A percentile compares a stretch with the other conserved stretches of the same genome.
phyloP scores from a whole-genome alignment of 768 basidiomycete genomes.

The Calocybe gangraenosa region DNA sequence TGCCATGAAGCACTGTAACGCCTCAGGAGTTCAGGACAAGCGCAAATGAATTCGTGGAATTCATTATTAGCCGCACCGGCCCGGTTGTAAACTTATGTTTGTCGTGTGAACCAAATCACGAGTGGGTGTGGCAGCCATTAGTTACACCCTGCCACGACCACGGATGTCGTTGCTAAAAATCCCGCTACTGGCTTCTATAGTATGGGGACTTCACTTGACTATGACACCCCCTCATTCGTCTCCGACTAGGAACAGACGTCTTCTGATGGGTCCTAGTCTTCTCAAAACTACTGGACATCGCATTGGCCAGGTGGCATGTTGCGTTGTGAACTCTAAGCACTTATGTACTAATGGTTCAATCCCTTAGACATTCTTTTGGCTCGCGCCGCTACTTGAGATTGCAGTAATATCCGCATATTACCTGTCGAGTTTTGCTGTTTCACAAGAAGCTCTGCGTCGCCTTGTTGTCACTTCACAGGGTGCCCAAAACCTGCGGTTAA shows the following conservation, averaged over 20 bases:
- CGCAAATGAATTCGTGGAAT: background rate
- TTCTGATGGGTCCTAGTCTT: conserved; percentile 20
- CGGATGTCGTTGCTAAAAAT: conserved; percentile 13
- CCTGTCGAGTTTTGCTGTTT: conserved; percentile 4
- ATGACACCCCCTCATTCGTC: conserved; percentile 25
- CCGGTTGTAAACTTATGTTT: background rate
- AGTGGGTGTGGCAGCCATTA: background rate
- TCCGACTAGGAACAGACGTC: conserved; percentile 17
- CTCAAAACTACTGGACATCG: conserved; percentile 7
- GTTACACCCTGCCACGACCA: background rate
- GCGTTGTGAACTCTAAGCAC: background rate
- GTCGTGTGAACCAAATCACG: background rate
- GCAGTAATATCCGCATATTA: conserved; percentile 13
- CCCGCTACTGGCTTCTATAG: conserved; percentile 20
- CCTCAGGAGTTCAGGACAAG: background rate
- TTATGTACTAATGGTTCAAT: background rate
- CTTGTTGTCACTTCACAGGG: conserved; percentile 7
- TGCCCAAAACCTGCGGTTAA: conserved; percentile 3
- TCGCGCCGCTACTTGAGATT: conserved; percentile 17
- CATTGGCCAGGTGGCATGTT: conserved; percentile 1
- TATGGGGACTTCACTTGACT: conserved; percentile 22
- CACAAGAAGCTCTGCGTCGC: background rate
- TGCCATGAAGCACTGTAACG: background rate
- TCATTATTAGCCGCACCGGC: background rate
- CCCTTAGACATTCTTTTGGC: conserved; percentile 17